A percentile compares a stretch with the other conserved stretches of the same genome.
phyloP scores from a whole-genome alignment of 805 yeast genomes.

The Lachancea fermentati region DNA sequence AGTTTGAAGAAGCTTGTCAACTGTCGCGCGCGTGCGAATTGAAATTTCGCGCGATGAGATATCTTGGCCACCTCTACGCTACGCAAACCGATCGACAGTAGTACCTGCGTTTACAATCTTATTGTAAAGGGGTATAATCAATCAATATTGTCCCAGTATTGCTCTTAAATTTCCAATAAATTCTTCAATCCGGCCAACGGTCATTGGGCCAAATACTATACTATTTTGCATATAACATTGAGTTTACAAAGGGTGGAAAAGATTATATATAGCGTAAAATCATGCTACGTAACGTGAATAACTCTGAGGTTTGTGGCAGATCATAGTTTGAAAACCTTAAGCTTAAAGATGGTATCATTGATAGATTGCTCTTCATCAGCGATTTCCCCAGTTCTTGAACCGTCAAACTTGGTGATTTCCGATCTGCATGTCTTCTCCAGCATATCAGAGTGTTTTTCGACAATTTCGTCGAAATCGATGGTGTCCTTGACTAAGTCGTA shows the following conservation, averaged over 20 bases:
- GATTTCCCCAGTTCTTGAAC: constrained; percentile 45
- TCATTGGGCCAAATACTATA: not conserved
- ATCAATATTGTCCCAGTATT: too few species aligned
- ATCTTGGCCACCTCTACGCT: too few species aligned
- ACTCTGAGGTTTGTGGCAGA: not conserved
- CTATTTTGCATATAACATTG: not conserved
- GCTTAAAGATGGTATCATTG: constrained; percentile 71
- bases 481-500: constrained; percentile 60
- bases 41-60: not conserved
- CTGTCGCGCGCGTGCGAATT: not conserved
- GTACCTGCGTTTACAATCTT: too few species aligned
- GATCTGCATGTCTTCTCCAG: constrained; percentile 74
- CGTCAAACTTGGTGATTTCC: constrained; percentile 38
- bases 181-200: too few species aligned
- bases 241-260: not conserved
- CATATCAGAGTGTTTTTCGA: constrained; percentile 59
- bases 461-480: constrained; percentile 55
- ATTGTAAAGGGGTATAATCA: too few species aligned
- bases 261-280: too few species aligned
- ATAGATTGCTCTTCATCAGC: constrained; percentile 85
- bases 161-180: too few species aligned
- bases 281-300: too few species aligned
- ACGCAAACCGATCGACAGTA: too few species aligned
- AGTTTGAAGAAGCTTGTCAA: too few species aligned
- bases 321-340: constrained; percentile 69